Evolutionary conservation across 352 stramenopile species (phyloP).

Genomic region (Phytophthora meadii): DNA sequence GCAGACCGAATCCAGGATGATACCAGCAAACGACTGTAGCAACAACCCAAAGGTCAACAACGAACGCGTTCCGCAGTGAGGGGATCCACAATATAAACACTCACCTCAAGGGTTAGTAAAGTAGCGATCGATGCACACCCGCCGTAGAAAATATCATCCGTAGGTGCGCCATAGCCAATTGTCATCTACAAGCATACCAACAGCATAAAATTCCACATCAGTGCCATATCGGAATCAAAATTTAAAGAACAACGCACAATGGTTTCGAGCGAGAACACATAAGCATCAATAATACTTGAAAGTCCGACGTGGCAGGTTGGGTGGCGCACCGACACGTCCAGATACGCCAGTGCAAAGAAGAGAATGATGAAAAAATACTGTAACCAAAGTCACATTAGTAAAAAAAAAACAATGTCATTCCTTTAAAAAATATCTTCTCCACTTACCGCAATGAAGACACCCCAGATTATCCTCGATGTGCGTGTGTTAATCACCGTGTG

Average conservation of each 20-base stretch:
- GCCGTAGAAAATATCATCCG: slow-evolving; percentile 91
- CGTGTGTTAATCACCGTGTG: slow-evolving; percentile 89
- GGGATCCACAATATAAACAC: not conserved
- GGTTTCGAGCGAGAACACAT: slow-evolving; percentile 89
- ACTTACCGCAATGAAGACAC: slow-evolving; percentile 78
- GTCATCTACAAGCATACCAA: slow-evolving; percentile 69
- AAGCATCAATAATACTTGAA: slow-evolving; percentile 78
- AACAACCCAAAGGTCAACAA: slow-evolving; percentile 11
- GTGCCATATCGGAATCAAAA: not conserved
- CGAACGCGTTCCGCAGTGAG: not conserved
- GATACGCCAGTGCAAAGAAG: slow-evolving; percentile 79
- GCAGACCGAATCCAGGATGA: slow-evolving; percentile 88
- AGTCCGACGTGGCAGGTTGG: slow-evolving; percentile 80
- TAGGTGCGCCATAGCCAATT: slow-evolving; percentile 86
- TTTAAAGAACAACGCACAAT: slow-evolving; percentile 60
- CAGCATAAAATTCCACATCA: not conserved
- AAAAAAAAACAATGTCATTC: not conserved
- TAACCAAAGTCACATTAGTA: slow-evolving; percentile 3
- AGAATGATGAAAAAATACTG: slow-evolving; percentile 87
- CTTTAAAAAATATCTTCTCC: not conserved
- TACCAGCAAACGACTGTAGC: slow-evolving; percentile 79
- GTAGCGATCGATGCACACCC: slow-evolving; percentile 82
- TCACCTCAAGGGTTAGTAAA: slow-evolving; percentile 78
- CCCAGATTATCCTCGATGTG: slow-evolving; percentile 80
- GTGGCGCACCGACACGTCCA: slow-evolving; percentile 68